Base-by-base conservation (phyloP, 257 asterid genomes). In the Solanum dulcamara region DNA sequence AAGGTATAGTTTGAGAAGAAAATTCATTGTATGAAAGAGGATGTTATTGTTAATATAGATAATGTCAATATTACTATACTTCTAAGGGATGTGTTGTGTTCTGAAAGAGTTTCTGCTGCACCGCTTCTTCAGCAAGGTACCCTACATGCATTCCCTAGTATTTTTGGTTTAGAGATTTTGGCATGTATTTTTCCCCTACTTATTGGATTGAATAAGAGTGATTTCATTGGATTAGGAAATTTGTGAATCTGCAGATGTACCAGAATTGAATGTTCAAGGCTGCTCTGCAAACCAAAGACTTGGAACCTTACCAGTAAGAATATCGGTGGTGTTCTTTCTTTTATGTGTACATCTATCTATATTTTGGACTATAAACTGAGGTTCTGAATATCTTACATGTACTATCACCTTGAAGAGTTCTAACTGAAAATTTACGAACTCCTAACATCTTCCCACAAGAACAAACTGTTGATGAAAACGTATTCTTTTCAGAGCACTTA, bases 51-150 rank as follows among this genome's bases (percentile, higher is more conserved):
- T 57, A 67, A 46, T 26, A 88, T 86, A 95, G 98, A 93, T 93
- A 90, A 93, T 94, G 98, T 92, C 95, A 24, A 95, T 93, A 89
- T 89, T 94, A 89, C 92, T 95, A 46, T 93, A 94, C 88, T 95
- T 88, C 83, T 93, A 95, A 83, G 98, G 98, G 77, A 91, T 92
- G 98, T 93, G 95, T 89, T 86, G 91, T 85, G 88, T 95, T 86
- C 87, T 95, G 83, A 93, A 95, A 90, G 98, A 95, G 84, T 93
- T 91, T 90, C 91, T 93, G 72, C 92, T 93, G 40, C 84, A 85
- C 80, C 97, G 96, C 44, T 95, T 91, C 87, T 95, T 94, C 89
- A 94, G 98, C 93, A 92, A 94, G 98, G 98, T 94, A 91, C n/a
- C n/a, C 80, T 37, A 80, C 33, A n/a, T n/a, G n/a, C 77, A 67